phyloP scores from a whole-genome alignment of 148 eudicot genomes.

The Chenopodium quinoa region DNA sequence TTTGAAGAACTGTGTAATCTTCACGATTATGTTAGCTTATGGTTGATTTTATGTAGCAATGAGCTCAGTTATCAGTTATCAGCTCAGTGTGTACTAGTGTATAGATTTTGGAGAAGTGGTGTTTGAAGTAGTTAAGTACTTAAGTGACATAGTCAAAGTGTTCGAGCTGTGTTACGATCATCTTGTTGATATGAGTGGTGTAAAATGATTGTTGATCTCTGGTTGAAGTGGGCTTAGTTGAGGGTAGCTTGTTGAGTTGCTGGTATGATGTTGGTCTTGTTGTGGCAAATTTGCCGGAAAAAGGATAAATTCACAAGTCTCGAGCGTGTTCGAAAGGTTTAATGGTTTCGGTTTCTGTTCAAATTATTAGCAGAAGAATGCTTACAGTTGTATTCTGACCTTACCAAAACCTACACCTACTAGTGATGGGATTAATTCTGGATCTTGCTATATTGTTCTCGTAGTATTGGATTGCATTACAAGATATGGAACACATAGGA shows the following conservation, averaged over 20 bases:
- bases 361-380: not conserved
- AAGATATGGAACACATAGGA: too few relatives aligned
- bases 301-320: not conserved
- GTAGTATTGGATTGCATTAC: too few relatives aligned
- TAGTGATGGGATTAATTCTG: not conserved
- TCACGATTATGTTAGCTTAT: not conserved
- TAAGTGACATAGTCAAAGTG: not conserved
- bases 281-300: not conserved
- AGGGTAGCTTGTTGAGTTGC: too few relatives aligned
- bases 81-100: not conserved
- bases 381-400: too few relatives aligned
- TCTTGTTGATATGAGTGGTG: not conserved
- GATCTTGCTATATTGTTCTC: too few relatives aligned
- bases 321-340: not conserved
- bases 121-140: not conserved
- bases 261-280: not conserved
- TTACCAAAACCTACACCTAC: too few relatives aligned
- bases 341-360: not conserved
- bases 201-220: not conserved
- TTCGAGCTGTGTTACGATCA: not conserved
- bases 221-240: not conserved
- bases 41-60: not conserved
- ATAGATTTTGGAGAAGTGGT: not conserved
- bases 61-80: not conserved
- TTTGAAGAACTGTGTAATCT: not conserved